Base-by-base conservation (phyloP, 345 rosid species). In the Cardamine chenopodiifolia region DNA sequence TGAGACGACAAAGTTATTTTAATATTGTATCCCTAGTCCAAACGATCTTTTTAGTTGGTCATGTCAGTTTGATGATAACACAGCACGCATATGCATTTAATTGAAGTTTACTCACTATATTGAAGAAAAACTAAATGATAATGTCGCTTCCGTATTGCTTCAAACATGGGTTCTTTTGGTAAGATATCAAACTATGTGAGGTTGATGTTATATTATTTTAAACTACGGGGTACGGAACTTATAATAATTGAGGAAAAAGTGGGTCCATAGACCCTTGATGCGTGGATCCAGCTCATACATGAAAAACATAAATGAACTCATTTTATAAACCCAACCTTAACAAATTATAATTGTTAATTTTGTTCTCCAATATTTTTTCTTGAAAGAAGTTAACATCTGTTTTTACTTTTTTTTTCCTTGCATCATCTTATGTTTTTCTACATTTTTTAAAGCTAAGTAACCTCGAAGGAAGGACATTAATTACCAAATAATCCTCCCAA, bases 261-360 rank as follows among this genome's bases (percentile, higher is more conserved):
- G 87, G 86, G 89, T 45, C 90, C 72, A 64, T 13, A 82, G 82
- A 68, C 74, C 81, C 82, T 79, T 31, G 79, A 78, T 78, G 89
- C 74, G 90, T 86, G 94, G 90, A 87, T 90, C 90, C 94, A 88
- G 89, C 92, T 87, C 94, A 87, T 66, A 54, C 79, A 60, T 66
- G 47, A n/a, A 26, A 70, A 47, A 54, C 39, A 54, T 55, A 47
- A 54, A 20, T 45, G 17, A 53, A 54, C 59, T 69, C 70, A 56
- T 47, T 61, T 62, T 70, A 53, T 53, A 42, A 40, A 47, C 28
- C 52, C 54, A 70, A 77, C 72, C 72, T 64, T 64, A 53, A 48
- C 76, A 71, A 35, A 35, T 23, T 63, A 25, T 76, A 40, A n/a
- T 54, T 13, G 53, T 52, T 62, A 29, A 10, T 62, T 23, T 45